Base-by-base conservation (phyloP, 495 filamentous ascomycete species). In the Lasiosphaeris hirsuta region DNA sequence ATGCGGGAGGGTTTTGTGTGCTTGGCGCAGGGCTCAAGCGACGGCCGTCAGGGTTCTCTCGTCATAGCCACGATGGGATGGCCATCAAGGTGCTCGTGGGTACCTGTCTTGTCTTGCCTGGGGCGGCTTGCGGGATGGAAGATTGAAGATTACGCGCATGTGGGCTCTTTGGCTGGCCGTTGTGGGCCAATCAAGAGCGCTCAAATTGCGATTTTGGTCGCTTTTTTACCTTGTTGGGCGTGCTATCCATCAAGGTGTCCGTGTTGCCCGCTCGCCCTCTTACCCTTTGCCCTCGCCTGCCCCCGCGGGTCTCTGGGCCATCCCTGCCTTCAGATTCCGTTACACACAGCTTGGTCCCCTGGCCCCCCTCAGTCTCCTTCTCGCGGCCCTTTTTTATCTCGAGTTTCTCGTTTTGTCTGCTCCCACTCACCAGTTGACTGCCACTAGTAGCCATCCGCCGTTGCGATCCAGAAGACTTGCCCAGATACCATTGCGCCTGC, bases 21-120 rank as follows among this genome's bases (percentile, higher is more conserved):
- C 43, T 23, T 18, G 13, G 41, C 23, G 23, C 2, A 19, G 15
- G 33, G 36, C 15, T 10, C 15, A 23, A 41, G 37, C 37, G 18
- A 19, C 10, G 45, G 46, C 56, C 56, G 49, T 63, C 61, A 59
- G 59, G 61, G 61, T 63, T 59, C 61, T 49, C 51, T 37, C 46
- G 35, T 35, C 48, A 35, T 18, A 39, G 48, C 48, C 48, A 38
- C 43, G 43, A 45, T 18, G 15, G 42, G 15, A 18, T 47, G 38
- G 11, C 40, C 33, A 19, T 33, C 23, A 54, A 48, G 40, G 51
- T 54, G 40, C 11, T 10, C 18, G 10, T 52, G 14, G 49, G 1
- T 30, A 5, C 23, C 23, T 30, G 36, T 41, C 19, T 54, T 54
- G 52, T 30, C 23, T 30, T n/a, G n/a, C n/a, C n/a, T n/a, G n/a